Percentiles rank a stretch among this genome's conserved stretches.
Conservation (phyloP, 2,329 filamentous ascomycete species). For the Fusarium illudens region DNA sequence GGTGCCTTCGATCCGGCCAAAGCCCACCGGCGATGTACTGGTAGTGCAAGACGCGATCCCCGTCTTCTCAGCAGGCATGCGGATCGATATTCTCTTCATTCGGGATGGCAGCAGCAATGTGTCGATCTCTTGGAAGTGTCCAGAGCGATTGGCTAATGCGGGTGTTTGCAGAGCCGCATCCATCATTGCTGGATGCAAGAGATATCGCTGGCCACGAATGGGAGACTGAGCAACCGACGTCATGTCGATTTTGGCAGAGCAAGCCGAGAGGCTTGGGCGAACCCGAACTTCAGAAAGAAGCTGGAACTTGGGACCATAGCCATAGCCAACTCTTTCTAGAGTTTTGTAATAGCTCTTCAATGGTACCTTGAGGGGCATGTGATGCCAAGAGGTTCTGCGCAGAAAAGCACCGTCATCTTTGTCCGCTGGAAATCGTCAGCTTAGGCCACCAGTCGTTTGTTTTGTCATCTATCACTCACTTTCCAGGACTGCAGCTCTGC, state of each 20-base stretch:
- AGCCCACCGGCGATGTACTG: conserved; percentile 32
- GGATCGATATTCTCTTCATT: conserved; percentile 37
- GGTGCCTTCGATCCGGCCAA: conserved; percentile 29
- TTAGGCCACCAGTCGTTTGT: neutral
- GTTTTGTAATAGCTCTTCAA: conserved; percentile 39
- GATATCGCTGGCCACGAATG: conserved; percentile 33
- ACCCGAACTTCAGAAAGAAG: conserved; percentile 36
- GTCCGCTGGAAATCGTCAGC: conserved; percentile 10
- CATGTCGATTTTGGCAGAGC: conserved; percentile 36
- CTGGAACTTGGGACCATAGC: conserved; percentile 38
- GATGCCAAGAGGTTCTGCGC: conserved; percentile 33
- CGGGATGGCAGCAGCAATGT: conserved; percentile 29
- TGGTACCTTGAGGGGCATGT: conserved; percentile 35
- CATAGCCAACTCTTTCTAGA: conserved; percentile 35
- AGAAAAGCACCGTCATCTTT: neutral
- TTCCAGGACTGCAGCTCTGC: conserved; percentile 25
- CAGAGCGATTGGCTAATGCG: conserved; percentile 34
- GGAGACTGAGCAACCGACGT: conserved; percentile 23
- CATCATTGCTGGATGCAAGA: conserved; percentile 38
- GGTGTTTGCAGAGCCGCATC: conserved; percentile 37
- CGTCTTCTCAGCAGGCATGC: conserved; percentile 33
- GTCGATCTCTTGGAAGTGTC: conserved; percentile 37
- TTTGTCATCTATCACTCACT: conserved; percentile 9
- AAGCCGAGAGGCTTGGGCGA: conserved; percentile 32
- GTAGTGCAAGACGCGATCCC: conserved; percentile 27